Base-by-base conservation (phyloP, 148 eudicot species). In the Linanthus parryae region DNA sequence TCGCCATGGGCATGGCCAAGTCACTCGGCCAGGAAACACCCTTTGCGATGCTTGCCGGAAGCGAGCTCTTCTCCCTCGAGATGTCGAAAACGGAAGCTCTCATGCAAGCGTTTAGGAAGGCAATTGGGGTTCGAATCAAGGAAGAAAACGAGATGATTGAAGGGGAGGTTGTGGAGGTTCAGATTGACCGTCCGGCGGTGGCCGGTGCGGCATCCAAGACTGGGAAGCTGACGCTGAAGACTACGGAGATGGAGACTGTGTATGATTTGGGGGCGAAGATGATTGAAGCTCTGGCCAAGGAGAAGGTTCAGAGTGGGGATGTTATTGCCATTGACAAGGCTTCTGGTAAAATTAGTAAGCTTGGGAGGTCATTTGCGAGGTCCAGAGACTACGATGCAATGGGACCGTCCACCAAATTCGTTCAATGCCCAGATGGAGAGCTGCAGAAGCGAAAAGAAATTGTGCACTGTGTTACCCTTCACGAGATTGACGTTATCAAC, bases 381-480 rank as follows among this genome's bases (percentile, higher is more conserved):
- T 84, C 94, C 3, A 77, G 99, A 82, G 99, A 87, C 57, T 87
- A 84, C 4, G 99, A 92, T 72, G 94, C 96, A 0, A 78, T 88
- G 83, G 96, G 99, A 5, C 81, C 88, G 0, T 80, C 73, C 49
- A 88, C 94, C 0, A 92, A 92, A 79, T 92, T 92, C 34, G 96
- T 92, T 24, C 94, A 87, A 58, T 92, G 95, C 20, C 98, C 98
- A 19, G 96, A 92, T 48, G 98, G 98, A 26, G 98, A 92, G 83
- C 62, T 92, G 75, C 96, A 92, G 83, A 92, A 92, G 76, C 61
- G 96, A 75, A 92, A 92, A 73, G 98, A 87, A 72, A 85, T 87
- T 26, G 96, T 92, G 61, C 94, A 92, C 68, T 92, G 88, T 44
- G 98, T 87, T 31, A 79, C 87, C 2, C 90, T 92, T 67, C 98